These are phyloP conservation scores for Lavandula angustifolia DNA, from an alignment of 257 asterid genomes.

Conservation along the genomic window DNA sequence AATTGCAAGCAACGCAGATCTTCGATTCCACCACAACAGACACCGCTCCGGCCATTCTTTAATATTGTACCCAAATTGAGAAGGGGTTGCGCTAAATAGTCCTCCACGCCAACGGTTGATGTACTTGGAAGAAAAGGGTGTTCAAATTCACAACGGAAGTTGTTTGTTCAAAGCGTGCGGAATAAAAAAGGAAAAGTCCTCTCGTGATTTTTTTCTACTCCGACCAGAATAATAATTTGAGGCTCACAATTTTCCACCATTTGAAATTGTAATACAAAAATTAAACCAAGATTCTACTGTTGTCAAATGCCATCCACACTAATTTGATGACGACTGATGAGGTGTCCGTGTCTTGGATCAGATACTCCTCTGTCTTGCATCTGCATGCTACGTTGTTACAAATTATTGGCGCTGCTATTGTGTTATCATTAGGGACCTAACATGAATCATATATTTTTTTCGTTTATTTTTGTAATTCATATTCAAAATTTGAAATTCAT, in stretches of 20 bases:
- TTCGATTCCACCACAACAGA: constrained; percentile 57
- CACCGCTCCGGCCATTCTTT: constrained; percentile 54
- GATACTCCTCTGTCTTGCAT: too few species aligned
- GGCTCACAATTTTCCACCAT: constrained; percentile 49
- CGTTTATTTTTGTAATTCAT: too few species aligned
- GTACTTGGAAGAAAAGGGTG: constrained; percentile 40
- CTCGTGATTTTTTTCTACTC: constrained; percentile 25
- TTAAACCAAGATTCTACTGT: too few species aligned
- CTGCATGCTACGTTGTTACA: too few species aligned
- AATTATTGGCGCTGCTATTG: too few species aligned
- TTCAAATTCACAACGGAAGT: constrained; percentile 35
- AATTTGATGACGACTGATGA: too few species aligned
- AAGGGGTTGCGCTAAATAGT: background rate
- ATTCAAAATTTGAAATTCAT: too few species aligned
- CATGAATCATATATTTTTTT: too few species aligned
- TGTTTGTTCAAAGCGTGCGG: constrained; percentile 9
- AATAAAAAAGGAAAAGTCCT: background rate
- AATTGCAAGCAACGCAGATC: constrained; percentile 42
- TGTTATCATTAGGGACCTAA: too few species aligned
- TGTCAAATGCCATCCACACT: too few species aligned
- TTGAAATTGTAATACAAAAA: background rate
- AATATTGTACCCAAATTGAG: too few species aligned
- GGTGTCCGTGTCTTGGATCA: too few species aligned
- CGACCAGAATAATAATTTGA: constrained; percentile 51
- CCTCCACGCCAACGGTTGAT: constrained; percentile 30